These are phyloP conservation scores for Cyamopsis tetragonoloba DNA, from an alignment of 306 rosid genomes.

Conservation along the genomic window DNA sequence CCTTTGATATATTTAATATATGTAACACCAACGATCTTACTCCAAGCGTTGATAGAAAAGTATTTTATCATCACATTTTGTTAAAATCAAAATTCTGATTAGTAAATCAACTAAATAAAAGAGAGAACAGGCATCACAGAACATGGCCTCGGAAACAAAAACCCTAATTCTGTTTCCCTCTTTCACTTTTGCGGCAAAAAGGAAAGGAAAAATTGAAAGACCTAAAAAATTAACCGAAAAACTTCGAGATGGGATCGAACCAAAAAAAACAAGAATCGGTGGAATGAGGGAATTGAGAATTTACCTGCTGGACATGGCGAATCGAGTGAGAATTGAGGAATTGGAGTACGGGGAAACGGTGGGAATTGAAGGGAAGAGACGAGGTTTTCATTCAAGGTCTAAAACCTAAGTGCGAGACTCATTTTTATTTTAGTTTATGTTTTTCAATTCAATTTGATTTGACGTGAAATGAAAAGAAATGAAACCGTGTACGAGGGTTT, in stretches of 20 bases:
- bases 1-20: not conserved
- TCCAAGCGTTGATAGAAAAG: not conserved
- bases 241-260: not conserved
- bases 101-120: not conserved
- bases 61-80: not conserved
- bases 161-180: no score
- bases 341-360: not conserved
- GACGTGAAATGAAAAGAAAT: no score
- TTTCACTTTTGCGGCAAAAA: not conserved
- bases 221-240: not conserved
- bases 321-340: not conserved
- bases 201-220: not conserved
- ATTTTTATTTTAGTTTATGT: no score
- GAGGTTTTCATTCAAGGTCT: not conserved
- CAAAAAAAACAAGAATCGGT: not conserved
- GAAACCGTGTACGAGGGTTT: not conserved
- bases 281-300: not conserved
- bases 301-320: conserved; percentile 71
- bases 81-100: not conserved
- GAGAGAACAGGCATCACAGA: not conserved
- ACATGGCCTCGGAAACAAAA: no score
- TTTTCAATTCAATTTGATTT: no score
- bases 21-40: not conserved
- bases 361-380: not conserved
- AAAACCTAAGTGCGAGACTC: conserved; percentile 20